A percentile compares a stretch with the other conserved stretches of the same genome.
Conservation (phyloP, 306 rosid genomes). For the Vachellia pachyceras region DNA sequence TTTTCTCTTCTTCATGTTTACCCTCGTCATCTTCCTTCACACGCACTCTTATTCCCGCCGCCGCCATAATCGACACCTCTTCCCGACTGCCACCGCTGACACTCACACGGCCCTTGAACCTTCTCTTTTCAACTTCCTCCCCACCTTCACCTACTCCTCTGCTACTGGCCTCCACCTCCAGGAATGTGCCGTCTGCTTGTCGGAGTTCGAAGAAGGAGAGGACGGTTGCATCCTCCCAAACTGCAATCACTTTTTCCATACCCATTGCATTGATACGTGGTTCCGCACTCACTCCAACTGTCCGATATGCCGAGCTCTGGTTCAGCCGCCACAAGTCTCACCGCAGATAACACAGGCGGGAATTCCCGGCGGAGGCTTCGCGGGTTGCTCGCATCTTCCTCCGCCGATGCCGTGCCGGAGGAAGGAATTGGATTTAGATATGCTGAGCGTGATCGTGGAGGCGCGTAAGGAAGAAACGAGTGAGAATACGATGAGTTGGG, state of each 20-base stretch:
- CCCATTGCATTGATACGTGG: conserved; percentile 49
- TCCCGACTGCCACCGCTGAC: background rate
- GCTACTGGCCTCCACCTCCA: conserved; percentile 13
- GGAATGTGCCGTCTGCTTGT: conserved; percentile 52
- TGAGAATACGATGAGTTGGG: background rate
- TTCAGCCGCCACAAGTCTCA: background rate
- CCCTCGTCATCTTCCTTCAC: conserved; percentile 40
- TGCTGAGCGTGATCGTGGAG: conserved; percentile 17
- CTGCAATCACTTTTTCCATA: conserved; percentile 50
- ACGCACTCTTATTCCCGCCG: conserved; percentile 33
- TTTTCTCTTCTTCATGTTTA: conserved; percentile 44
- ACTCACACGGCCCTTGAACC: conserved; percentile 30
- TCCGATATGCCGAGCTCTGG: conserved; percentile 43
- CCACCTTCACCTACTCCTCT: conserved; percentile 39
- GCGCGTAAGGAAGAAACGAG: background rate
- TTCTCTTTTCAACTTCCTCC: conserved; percentile 42
- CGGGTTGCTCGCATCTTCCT: conserved; percentile 33
- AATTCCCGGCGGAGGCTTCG: background rate
- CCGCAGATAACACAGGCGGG: background rate
- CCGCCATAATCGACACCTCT: background rate
- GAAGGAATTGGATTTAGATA: conserved; percentile 35
- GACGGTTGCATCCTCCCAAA: conserved; percentile 42
- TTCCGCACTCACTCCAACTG: conserved; percentile 49
- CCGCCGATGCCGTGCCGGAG: conserved; percentile 38
- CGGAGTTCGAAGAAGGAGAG: conserved; percentile 43